A percentile compares a stretch with the other conserved stretches of the same genome.
Evolutionary conservation across 768 basidiomycete genomes (phyloP).

Genomic region (Xanthoconium stramineum): DNA sequence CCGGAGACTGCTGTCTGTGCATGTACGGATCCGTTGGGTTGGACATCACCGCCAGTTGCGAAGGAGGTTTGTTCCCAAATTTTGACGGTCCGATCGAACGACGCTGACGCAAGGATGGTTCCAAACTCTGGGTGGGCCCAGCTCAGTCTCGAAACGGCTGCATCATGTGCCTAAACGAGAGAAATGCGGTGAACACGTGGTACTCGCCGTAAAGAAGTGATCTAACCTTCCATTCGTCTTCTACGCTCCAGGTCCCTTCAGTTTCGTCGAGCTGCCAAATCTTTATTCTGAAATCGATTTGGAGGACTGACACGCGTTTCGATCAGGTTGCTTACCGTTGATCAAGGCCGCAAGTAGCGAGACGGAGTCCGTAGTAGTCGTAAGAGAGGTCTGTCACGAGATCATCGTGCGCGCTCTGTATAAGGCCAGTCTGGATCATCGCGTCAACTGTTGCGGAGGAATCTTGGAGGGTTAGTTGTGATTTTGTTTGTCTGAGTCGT

Average conservation of each 20-base stretch:
- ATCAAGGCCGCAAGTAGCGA: conserved; percentile 81
- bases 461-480: neutral
- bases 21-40: conserved; percentile 23
- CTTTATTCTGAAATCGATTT: conserved; percentile 55
- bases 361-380: conserved; percentile 82
- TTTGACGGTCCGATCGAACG: conserved; percentile 89
- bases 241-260: conserved; percentile 70
- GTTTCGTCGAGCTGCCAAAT: conserved; percentile 76
- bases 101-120: conserved; percentile 78
- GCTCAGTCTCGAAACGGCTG: conserved; percentile 74
- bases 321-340: conserved; percentile 52
- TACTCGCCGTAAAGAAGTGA: neutral
- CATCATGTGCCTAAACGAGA: conserved; percentile 83
- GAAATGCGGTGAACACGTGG: neutral
- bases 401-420: conserved; percentile 75
- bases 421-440: conserved; percentile 80
- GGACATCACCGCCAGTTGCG: conserved; percentile 26
- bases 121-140: conserved; percentile 97
- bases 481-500: neutral
- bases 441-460: neutral
- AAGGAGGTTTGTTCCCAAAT: conserved; percentile 75
- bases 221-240: conserved; percentile 90
- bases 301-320: conserved; percentile 8
- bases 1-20: conserved; percentile 8
- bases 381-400: conserved; percentile 84